Base-by-base conservation (phyloP, 805 yeast genomes). In the Starmerella riodocensis region DNA sequence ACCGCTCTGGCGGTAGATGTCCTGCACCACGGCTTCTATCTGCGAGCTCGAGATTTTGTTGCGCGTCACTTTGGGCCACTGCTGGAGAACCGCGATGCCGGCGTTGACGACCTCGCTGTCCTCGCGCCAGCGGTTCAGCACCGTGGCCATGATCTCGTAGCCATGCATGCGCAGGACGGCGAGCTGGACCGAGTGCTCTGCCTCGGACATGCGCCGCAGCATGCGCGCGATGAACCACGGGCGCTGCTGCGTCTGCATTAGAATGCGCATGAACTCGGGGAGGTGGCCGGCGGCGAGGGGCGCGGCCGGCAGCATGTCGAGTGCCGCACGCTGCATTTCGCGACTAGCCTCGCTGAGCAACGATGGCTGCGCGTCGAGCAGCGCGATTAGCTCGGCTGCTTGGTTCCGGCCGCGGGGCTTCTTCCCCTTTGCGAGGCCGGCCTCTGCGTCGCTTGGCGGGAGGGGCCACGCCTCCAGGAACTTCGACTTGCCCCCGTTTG, bases 81-180 rank as follows among this genome's bases (percentile, higher is more conserved):
- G 52, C 20, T 57, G 46, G 38, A 91, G 64, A 17, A 84, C 70
- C 32, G 64, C 66, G 32, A 88, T 60, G 14, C 82, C 67, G 50
- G 65, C 58, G 3, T 51, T 45, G 5, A 71, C 61, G 33, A 78
- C 54, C 1, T 58, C 62, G 19, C 61, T 65, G 41, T 68, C 67
- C 11, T 54, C 52, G 2, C 46, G 49, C 53, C 64, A 67, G 18
- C 64, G 56, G 37, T 57, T 55, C 37, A 85, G 54, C 4, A 82
- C 60, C 12, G 75, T 70, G 13, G 80, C 71, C 37, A 86, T 64
- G 16, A 91, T 76, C 53, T 77, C 77, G 59, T 84, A 81, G 11
- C 97, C 98, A 57, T 86, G 98, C 53, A 84, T 67, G 44, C 76
- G 70, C 51, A 83, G 73, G 31, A 86, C 73, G 24, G 70, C 67